Evolutionary conservation across 306 rosid species (phyloP).

Genomic region (Elaeagnus macrophylla): DNA sequence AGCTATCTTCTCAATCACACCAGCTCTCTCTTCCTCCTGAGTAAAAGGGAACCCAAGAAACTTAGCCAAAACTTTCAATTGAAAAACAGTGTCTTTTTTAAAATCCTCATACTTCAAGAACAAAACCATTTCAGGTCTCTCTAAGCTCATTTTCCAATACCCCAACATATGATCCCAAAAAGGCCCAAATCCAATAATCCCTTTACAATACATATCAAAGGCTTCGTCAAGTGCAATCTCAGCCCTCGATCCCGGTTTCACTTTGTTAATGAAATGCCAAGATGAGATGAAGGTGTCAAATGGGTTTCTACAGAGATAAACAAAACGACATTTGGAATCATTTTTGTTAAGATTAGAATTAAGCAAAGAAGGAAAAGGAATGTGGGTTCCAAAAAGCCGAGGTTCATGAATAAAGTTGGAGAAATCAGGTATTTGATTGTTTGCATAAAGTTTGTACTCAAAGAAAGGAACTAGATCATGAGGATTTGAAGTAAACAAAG

Average conservation of each 20-base stretch:
- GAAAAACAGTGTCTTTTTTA: constrained; percentile 21
- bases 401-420: constrained; percentile 21
- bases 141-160: constrained; percentile 46
- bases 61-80: constrained; percentile 29
- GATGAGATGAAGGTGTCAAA: constrained; percentile 45
- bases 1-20: constrained; percentile 24
- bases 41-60: constrained; percentile 38
- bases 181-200: constrained; percentile 37
- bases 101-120: constrained; percentile 50
- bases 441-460: constrained; percentile 30
- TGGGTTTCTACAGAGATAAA: constrained; percentile 48
- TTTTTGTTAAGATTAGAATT: constrained; percentile 15
- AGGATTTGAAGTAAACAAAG: constrained; percentile 41
- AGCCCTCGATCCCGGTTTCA: constrained; percentile 3
- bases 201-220: constrained; percentile 40
- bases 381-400: constrained; percentile 47
- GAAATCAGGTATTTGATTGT: constrained; percentile 24
- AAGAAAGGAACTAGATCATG: constrained; percentile 49
- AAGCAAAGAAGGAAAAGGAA: constrained; percentile 34
- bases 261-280: constrained; percentile 26
- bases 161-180: constrained; percentile 43
- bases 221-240: constrained; percentile 26
- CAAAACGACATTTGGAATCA: constrained; percentile 24
- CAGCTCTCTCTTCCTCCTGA: constrained; percentile 33
- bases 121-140: constrained; percentile 32